A percentile compares a stretch with the other conserved stretches of the same genome.
phyloP scores from a whole-genome alignment of 1,284 basidiomycete genomes.

The Bondarzewia mesenterica region DNA sequence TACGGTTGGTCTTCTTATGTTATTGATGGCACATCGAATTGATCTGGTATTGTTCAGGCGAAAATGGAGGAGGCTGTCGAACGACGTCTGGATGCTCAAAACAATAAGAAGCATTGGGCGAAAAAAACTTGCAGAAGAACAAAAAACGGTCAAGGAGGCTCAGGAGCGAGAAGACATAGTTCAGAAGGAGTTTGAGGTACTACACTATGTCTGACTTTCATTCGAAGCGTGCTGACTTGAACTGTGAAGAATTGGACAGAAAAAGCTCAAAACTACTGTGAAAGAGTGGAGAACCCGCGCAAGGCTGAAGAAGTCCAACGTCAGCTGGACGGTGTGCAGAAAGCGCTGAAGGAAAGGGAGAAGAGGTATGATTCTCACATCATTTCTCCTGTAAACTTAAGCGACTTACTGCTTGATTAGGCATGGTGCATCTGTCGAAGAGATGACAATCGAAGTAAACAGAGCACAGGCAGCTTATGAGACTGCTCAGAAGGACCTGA shows the following conservation, averaged over 20 bases:
- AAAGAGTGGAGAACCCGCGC: slow-evolving; percentile 50
- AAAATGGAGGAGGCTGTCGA: slow-evolving; percentile 37
- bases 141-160: slow-evolving; percentile 30
- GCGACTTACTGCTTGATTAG: slow-evolving; percentile 28
- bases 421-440: slow-evolving; percentile 71
- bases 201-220: slow-evolving; percentile 8
- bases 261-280: slow-evolving; percentile 58
- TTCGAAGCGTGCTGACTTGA: not conserved
- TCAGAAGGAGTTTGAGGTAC: slow-evolving; percentile 53
- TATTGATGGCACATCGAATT: not conserved
- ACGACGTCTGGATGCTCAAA: slow-evolving; percentile 40
- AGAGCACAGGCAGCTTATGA: slow-evolving; percentile 49
- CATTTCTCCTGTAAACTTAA: not conserved
- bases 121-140: slow-evolving; percentile 38
- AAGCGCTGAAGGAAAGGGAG: slow-evolving; percentile 64
- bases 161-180: slow-evolving; percentile 39
- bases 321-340: slow-evolving; percentile 54
- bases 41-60: slow-evolving; percentile 3
- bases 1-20: slow-evolving; percentile 23
- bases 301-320: slow-evolving; percentile 47
- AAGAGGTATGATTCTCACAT: slow-evolving; percentile 37
- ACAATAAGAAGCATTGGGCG: slow-evolving; percentile 34
- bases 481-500: slow-evolving; percentile 52
- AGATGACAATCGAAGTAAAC: slow-evolving; percentile 64
- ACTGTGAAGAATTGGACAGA: slow-evolving; percentile 54